A percentile compares a stretch with the other conserved stretches of the same genome.
Conservation (phyloP, 352 stramenopile species). For the Phytophthora sojae region DNA sequence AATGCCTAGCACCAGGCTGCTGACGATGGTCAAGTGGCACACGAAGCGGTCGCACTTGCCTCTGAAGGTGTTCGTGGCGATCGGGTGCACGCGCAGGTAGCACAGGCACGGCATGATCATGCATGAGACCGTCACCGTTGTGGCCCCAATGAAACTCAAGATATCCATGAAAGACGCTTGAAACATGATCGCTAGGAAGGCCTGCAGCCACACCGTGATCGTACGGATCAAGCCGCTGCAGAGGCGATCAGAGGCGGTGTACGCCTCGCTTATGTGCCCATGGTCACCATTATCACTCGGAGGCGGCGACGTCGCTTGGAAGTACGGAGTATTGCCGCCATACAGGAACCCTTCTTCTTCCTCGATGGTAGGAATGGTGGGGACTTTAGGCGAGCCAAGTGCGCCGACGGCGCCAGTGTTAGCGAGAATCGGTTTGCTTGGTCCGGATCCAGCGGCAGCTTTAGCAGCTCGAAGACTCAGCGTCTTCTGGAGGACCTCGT, state of each 20-base stretch:
- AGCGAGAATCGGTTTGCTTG: constrained; percentile 53
- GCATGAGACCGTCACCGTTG: constrained; percentile 68
- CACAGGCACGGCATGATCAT: constrained; percentile 85
- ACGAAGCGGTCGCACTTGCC: constrained; percentile 58
- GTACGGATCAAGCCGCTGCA: constrained; percentile 64
- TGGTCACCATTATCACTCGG: constrained; percentile 17
- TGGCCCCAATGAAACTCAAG: constrained; percentile 72
- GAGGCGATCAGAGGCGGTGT: constrained; percentile 52
- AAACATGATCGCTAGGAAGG: constrained; percentile 69
- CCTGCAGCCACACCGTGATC: constrained; percentile 51
- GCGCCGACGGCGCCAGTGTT: constrained; percentile 12
- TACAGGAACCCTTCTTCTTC: constrained; percentile 63
- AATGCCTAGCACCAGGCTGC: constrained; percentile 54
- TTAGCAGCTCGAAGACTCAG: constrained; percentile 46
- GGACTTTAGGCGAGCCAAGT: constrained; percentile 10
- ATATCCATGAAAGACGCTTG: constrained; percentile 79
- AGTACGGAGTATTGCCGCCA: constrained; percentile 52
- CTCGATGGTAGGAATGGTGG: constrained; percentile 47
- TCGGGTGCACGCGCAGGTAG: constrained; percentile 75
- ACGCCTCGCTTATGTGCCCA: constrained; percentile 20
- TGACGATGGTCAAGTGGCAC: constrained; percentile 63
- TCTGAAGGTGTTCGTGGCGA: constrained; percentile 51
- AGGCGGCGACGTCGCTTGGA: constrained; percentile 41
- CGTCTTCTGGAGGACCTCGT: constrained; percentile 62
- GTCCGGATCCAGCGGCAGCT: constrained; percentile 15